Conservation (phyloP, 441 rosid species). For the Croton setiger region DNA sequence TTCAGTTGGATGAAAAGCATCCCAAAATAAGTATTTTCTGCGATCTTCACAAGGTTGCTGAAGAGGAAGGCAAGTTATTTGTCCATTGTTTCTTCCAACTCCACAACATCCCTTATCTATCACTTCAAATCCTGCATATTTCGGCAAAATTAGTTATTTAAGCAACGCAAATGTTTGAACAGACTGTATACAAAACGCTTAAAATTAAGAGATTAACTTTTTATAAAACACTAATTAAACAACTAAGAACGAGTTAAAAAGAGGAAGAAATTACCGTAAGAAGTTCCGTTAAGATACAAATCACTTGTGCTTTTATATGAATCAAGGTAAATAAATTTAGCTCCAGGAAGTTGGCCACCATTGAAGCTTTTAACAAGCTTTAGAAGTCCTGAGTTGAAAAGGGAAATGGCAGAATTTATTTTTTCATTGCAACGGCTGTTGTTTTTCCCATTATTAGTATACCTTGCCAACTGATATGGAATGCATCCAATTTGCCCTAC, state of each 20-base stretch:
- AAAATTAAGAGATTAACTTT: no score
- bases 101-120: conserved; percentile 1
- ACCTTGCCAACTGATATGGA: conserved; percentile 80
- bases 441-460: conserved; percentile 28
- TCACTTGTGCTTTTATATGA: conserved; percentile 57
- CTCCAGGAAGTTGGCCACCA: conserved; percentile 58
- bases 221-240: no score
- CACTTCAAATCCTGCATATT: conserved; percentile 58
- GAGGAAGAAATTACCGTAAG: conserved; percentile 36
- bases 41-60: conserved; percentile 63
- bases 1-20: conserved; percentile 89
- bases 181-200: no score
- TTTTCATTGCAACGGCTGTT: conserved; percentile 66
- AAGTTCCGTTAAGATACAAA: conserved; percentile 41
- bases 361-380: conserved; percentile 56
- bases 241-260: no score
- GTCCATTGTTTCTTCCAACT: conserved; percentile 78
- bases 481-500: conserved; percentile 92
- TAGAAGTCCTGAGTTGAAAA: conserved; percentile 65
- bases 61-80: conserved; percentile 80
- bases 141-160: background rate
- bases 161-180: no score
- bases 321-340: conserved; percentile 73
- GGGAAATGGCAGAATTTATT: conserved; percentile 54
- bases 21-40: conserved; percentile 74